Evolutionary conservation across 495 filamentous ascomycete genomes (phyloP), one percentile per base, ranked within the genome.

Genomic region (Xylaria nigripes): DNA sequence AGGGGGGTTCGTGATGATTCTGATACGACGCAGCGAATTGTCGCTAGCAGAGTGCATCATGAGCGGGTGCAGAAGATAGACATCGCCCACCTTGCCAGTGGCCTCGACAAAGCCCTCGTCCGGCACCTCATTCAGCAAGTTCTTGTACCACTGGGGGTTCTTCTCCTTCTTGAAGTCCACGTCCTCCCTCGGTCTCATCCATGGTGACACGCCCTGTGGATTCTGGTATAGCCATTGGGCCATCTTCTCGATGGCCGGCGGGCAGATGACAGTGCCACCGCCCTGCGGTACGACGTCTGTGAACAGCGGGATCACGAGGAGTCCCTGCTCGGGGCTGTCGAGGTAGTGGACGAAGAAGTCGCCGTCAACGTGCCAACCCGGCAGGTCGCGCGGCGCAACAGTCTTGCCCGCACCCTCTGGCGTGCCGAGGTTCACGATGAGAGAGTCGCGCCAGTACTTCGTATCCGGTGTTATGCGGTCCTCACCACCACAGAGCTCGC

Each of bases 331-430:
- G 0, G 81, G 80, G 43, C 80, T 84, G 66, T 89, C 86, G 15
- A 90, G 73, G 59, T 82, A 89, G 70, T 88, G 85, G 13, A 84
- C 74, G 68, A 89, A 87, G 66, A 87, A 87, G 59, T 88, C 85
- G 1, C 86, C 86, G 67, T 89, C 85, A 21, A 86, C 83, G 65
- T 90, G 86, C 85, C 85, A 90, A 7, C 71, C 72, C 19, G 67
- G 56, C n/a, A 87, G 68, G 6, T 80, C 75, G 57, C 70, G 56
- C 44, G 81, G 70, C 51, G 64, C 61, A 25, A 74, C 68, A 32
- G 76, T 62, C 32, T 76, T 75, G 5, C 76, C 75, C 54, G 81
- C 77, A 43, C 65, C 67, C 43, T 82, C 73, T 0, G 74, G 64
- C 6, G 76, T 81, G 21, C 86, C 86, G 15, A 90, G 73, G 68